Base-by-base conservation (phyloP, 768 basidiomycete genomes). In the Lentinula raphanica region DNA sequence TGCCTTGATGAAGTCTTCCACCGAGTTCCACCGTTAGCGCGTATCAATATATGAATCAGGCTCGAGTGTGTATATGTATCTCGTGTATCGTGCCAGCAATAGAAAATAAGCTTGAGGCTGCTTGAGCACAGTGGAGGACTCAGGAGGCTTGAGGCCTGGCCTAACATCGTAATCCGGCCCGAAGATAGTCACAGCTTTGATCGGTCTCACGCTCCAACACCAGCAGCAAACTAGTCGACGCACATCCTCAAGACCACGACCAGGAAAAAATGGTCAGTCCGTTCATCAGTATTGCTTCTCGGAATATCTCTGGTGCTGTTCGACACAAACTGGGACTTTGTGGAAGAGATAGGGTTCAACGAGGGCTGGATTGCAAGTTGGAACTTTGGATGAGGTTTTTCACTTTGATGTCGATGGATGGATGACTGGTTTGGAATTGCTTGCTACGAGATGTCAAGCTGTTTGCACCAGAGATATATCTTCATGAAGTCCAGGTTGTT, bases 231-330 rank as follows among this genome's bases (percentile, higher is more conserved):
- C 27, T 17, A 19, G n/a, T 54, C 51, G 36, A 54, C 51, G 35
- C 35, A 19, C 51, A 21, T 35, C 51, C 13, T 35, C 21, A 25
- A 62, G 61, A 63, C 71, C 70, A 75, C 74, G 74, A 72, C 69
- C 59, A 70, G 69, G 71, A 69, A 72, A 73, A 73, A 66, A 77
- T 77, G 77, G 76, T 79, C 71, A 75, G 76, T 76, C 61, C 64
- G 58, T 64, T 56, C 62, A 62, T 38, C 54, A 61, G 54, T 45
- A 56, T 63, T 49, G 60, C 21, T 44, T 8, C 31, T 21, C 50
- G 15, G 17, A 27, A 38, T 59, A 53, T 46, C 42, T 51, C 19
- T 23, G 40, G 44, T 29, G 21, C n/a, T 39, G 13, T 28, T 31
- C 21, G 21, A n/a, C 15, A 29, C 15, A 29, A 3, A 1, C 19